phyloP scores from a whole-genome alignment of 495 filamentous ascomycete species.

The Hypomontagnella submonticulosa region DNA sequence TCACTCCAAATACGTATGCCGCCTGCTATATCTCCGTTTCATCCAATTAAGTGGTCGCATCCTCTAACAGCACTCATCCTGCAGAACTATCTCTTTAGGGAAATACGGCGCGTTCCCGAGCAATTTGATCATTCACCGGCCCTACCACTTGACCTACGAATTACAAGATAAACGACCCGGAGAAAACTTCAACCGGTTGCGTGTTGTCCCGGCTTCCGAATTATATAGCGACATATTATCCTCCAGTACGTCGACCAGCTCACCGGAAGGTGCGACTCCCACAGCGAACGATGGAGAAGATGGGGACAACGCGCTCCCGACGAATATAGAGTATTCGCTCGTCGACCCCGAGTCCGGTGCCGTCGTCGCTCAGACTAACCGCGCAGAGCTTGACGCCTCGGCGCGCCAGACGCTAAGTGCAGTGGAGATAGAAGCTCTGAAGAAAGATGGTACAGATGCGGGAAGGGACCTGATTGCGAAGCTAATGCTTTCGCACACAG shows the following conservation, averaged over 20 bases:
- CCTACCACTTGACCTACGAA: slow-evolving; percentile 91
- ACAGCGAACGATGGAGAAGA: slow-evolving; percentile 49
- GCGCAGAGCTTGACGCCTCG: slow-evolving; percentile 80
- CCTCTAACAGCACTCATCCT: slow-evolving; percentile 16
- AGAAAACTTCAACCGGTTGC: slow-evolving; percentile 68
- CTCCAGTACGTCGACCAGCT: slow-evolving; percentile 54
- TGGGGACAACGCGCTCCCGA: slow-evolving; percentile 40
- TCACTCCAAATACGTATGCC: slow-evolving; percentile 82
- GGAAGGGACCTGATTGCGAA: slow-evolving; percentile 91
- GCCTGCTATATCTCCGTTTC: slow-evolving; percentile 40
- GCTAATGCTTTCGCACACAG: slow-evolving; percentile 83
- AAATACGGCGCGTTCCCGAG: slow-evolving; percentile 90
- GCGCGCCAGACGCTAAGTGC: slow-evolving; percentile 83
- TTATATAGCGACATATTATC: slow-evolving; percentile 82
- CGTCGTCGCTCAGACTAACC: slow-evolving; percentile 80
- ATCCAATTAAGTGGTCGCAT: slow-evolving; percentile 34
- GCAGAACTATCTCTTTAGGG: slow-evolving; percentile 81
- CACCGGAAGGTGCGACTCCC: slow-evolving; percentile 49
- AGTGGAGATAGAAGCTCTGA: slow-evolving; percentile 91
- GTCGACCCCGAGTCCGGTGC: slow-evolving; percentile 60
- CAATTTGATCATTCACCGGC: slow-evolving; percentile 86
- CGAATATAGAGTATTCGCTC: slow-evolving; percentile 54
- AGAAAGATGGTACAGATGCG: slow-evolving; percentile 77
- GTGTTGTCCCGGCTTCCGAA: slow-evolving; percentile 83
- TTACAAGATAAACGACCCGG: slow-evolving; percentile 73